Evolutionary conservation across 1,284 basidiomycete genomes (phyloP), one percentile per base, ranked within the genome.

Genomic region (Cryptococcus floricola): DNA sequence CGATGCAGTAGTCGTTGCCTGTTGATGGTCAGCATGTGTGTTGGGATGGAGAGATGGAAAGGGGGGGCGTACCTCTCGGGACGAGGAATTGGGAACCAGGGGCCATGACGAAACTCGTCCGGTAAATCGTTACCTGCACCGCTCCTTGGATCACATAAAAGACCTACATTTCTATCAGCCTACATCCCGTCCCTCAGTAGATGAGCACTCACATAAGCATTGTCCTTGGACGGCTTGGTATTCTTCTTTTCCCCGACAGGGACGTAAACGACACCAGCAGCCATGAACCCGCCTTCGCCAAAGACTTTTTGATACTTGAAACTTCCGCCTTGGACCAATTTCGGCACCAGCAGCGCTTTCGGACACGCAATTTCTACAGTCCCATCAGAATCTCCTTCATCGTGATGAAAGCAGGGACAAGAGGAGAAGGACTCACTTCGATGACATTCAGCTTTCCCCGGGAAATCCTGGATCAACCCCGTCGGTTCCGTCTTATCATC

Each of bases 271-370:
- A 92, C 84, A 0, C 96, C 96, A 16, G 91, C 87, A 0, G 94
- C 94, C 66, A 96, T 86, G 46, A 91, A 94, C 48, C 90, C 86
- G 48, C 85, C 87, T 62, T 97, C 92, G n/a, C 87, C 86, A 72
- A 96, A 96, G n/a, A 95, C 83, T 77, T 95, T 96, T 71, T 96
- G 87, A 73, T 93, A 98, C 28, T 79, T 80, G 83, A 94, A 98
- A 23, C 19, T 18, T 45, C 82, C 81, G 14, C 81, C 82, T 3
- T 84, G 81, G 16, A 82, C 77, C 52, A 79, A 80, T n/a, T 73
- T 69, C 23, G 84, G 84, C 1, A 81, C 68, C 19, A 89, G 79
- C 80, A 85, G 83, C 48, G 78, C 81, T n/a, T 83, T 78, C 12
- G 88, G 86, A 70, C 84, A 91, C 4, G 86, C 87, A 58, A 94